A percentile compares a stretch with the other conserved stretches of the same genome.
These are phyloP conservation scores for Termitomyces sp. DNA, from an alignment of 768 basidiomycete species.

Conservation along the genomic window DNA sequence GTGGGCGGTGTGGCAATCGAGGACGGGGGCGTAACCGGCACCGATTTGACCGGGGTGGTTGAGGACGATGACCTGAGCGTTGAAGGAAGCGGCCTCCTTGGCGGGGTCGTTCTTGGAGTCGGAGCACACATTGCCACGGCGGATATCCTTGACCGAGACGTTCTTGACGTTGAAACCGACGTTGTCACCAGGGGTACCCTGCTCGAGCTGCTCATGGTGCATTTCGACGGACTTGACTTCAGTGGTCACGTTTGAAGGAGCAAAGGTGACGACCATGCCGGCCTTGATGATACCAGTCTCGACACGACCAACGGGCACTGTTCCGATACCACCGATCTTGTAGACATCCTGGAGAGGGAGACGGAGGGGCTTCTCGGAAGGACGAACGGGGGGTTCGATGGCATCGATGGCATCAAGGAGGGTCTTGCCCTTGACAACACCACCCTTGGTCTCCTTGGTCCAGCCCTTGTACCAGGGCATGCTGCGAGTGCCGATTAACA, in stretches of 20 bases:
- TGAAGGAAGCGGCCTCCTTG: conserved; percentile 99
- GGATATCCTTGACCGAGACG: conserved; percentile 99
- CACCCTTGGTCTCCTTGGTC: conserved; percentile 94
- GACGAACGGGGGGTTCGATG: conserved; percentile 96
- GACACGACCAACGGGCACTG: conserved; percentile 99
- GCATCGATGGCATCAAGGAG: conserved; percentile 99
- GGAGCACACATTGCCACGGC: conserved; percentile 98
- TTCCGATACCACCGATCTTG: conserved; percentile 99
- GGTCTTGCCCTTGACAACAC: conserved; percentile 96
- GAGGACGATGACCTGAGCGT: conserved; percentile 99
- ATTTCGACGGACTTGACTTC: conserved; percentile 99
- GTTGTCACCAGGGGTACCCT: conserved; percentile 97
- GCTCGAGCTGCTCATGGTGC: conserved; percentile 97
- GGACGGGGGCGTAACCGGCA: conserved; percentile 97
- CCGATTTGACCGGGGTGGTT: conserved; percentile 99
- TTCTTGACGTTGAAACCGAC: conserved; percentile 99
- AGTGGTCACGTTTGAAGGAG: conserved; percentile 97
- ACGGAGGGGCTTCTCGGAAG: conserved; percentile 99
- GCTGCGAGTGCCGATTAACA: conserved; percentile 41
- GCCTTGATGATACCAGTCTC: conserved; percentile 99
- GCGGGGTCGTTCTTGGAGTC: conserved; percentile 99
- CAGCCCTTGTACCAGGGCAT: conserved; percentile 99
- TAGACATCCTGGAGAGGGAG: conserved; percentile 99
- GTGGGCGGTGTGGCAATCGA: conserved; percentile 99
- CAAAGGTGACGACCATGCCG: conserved; percentile 98